These are phyloP conservation scores for Vigna reflexopilosa DNA, from an alignment of 306 rosid species.

Conservation along the genomic window DNA sequence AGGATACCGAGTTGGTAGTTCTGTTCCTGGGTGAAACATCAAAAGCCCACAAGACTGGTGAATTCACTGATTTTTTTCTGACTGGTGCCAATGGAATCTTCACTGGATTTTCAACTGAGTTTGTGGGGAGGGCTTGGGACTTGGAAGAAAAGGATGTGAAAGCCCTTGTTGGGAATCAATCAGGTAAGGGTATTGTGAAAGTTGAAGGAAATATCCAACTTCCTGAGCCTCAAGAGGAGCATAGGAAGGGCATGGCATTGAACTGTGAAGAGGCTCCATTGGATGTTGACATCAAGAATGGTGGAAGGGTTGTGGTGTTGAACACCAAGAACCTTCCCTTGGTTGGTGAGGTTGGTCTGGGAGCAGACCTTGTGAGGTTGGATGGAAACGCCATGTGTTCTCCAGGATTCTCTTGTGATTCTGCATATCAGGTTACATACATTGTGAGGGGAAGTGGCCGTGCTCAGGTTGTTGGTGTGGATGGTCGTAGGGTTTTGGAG, in stretches of 20 bases:
- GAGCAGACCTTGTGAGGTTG: conserved; percentile 82
- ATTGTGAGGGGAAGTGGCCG: conserved; percentile 77
- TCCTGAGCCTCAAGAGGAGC: conserved; percentile 63
- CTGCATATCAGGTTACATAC: conserved; percentile 84
- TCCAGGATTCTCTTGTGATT: conserved; percentile 85
- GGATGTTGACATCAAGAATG: conserved; percentile 75
- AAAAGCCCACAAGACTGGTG: conserved; percentile 79
- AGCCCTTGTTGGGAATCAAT: conserved; percentile 62
- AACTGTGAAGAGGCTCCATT: conserved; percentile 82
- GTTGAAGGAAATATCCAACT: conserved; percentile 46
- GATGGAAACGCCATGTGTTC: conserved; percentile 87
- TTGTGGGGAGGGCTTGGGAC: conserved; percentile 85
- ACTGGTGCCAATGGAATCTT: conserved; percentile 80
- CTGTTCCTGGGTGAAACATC: conserved; percentile 82
- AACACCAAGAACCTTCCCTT: conserved; percentile 87
- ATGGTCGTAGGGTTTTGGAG: conserved; percentile 77
- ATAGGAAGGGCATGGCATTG: conserved; percentile 70
- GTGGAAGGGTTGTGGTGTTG: conserved; percentile 81
- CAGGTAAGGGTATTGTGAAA: conserved; percentile 64
- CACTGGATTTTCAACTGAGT: conserved; percentile 75
- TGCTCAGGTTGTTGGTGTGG: conserved; percentile 76
- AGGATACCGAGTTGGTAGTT: conserved; percentile 69
- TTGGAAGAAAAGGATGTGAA: conserved; percentile 61
- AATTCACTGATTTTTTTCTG: conserved; percentile 72
- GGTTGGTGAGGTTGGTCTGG: conserved; percentile 82